Base-by-base conservation (phyloP, 805 yeast species). In the Yamadazyma ubonensis region DNA sequence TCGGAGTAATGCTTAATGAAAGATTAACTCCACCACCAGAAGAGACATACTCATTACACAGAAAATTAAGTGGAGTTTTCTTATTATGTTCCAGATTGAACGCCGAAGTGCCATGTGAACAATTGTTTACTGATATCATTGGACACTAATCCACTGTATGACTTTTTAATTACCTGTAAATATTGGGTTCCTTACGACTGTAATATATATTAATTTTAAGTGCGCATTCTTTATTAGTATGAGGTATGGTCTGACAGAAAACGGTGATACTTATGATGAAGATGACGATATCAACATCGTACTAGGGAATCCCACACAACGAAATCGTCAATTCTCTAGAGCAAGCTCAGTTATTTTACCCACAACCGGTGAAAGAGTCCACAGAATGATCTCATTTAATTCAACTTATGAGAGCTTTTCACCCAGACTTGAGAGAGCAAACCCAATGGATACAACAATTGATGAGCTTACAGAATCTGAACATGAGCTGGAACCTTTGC, bases 21-120 rank as follows among this genome's bases (percentile, higher is more conserved):
- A 78, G 99, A 51, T 70, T 93, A 45, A 79, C 96, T 3, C 97
- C 99, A 3, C 99, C 99, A 10, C 99, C 99, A 2, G 98, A 93
- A 55, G 99, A 93, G 62, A 93, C 99, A 0, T 93, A 93, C 59
- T 85, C 96, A n/a, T 70, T 93, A 52, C 99, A 93, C 64, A 75
- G 99, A 54, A 93, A 93, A 57, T 79, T 93, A 55, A 86, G 96
- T 57, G 99, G 99, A 8, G 95, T 93, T 1, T 93, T 86, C 57
- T 70, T 93, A 45, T 70, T 93, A 39, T 91, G 98, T 66, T 86
- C 98, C 3, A 76, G 86, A 51, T 71, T 93, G 62, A 70, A 78
- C 29, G 97, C 98, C 2, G 69, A 73, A 9, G 91, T 93, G 25
- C 95, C 90, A 11, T 83, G 96, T 57, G 79, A 81, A 38, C 70